Base-by-base conservation (phyloP, 192 early-diverging fungal genomes). In the Gryganskiella cystojenkinii region DNA sequence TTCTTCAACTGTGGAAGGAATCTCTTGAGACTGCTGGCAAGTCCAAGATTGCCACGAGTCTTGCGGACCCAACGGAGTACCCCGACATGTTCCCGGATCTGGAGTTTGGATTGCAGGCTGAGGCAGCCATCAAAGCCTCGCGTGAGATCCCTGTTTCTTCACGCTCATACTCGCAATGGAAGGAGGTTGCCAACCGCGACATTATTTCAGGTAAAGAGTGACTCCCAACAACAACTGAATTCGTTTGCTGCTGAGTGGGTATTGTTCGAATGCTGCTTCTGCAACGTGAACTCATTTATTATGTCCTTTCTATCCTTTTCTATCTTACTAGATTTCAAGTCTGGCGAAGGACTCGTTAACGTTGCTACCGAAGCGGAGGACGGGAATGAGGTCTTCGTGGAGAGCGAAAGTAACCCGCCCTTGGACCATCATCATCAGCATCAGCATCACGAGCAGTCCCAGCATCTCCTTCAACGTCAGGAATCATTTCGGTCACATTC, bases 31-130 rank as follows among this genome's bases (percentile, higher is more conserved):
- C 85, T 50, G 70, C 78, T 17, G 88, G 86, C 75, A 93, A 92
- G 76, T 84, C 80, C 73, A 98, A 97, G 83, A 88, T 86, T 4
- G 95, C 96, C 13, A 92, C 97, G 44, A 88, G 95, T 33, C 84
- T 99, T 45, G 96, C 98, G 24, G 90, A 92, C 72, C 96, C 97
- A 37, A 81, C 74, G 14, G 87, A 91, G 46, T 91, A 98, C 55
- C 84, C 85, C 34, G 93, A 98, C 56, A 85, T 98, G 70, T 99
- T 99, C 85, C 91, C 95, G 8, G 94, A 94, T 71, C 80, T 91
- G 42, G 76, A 89, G 52, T 82, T 85, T n/a, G 60, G 65, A 7
- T 64, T 94, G 9, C 80, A 86, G 67, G 86, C 84, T 27, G 89
- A 90, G 59, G 73, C 81, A 45, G 79, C 78, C 13, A 56, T 84